Evolutionary conservation across 2,329 filamentous ascomycete species (phyloP), one percentile per base, ranked within the genome.

Genomic region (Phialophora chinensis): DNA sequence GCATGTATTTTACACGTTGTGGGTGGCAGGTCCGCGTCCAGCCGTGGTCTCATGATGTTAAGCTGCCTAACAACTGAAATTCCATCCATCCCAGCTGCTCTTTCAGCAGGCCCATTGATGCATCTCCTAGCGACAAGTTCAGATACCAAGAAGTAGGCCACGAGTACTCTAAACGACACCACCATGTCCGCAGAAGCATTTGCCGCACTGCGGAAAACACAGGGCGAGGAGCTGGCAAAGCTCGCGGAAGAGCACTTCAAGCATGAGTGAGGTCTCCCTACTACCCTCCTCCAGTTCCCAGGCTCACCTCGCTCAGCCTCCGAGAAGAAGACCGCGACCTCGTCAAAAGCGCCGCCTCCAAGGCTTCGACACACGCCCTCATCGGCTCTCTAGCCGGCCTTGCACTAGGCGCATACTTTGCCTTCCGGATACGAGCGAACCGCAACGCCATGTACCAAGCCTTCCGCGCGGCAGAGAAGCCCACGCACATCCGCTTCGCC

Each of bases 321-420:
- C 79, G 78, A n/a, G 77, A 84, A 57, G 80, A 82, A 29, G 88
- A 91, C 73, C 87, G 88, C 59, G 83, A 87, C 42, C 80, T 81
- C 0, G 79, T 91, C 20, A 79, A 82, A 52, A 80, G 76, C 20
- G 88, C 88, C 4, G 86, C 86, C 5, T 75, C 74, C 6, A 86
- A 84, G 64, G 81, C 90, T 31, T 81, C 81, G 8, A 80, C 78
- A 0, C 84, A 87, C 72, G 83, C 88, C 0, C 80, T 82, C 3
- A 72, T 90, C 65, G 89, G 88, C 38, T 88, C 87, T 1, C 73
- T 86, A 5, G 68, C 88, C 2, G 88, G 89, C 3, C 74, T 91
- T 2, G 85, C 84, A 0, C 78, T 91, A 0, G 87, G 87, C 3
- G 69, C 87, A 25, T 84, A 83, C 63, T 77, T 87, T 17, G 88